phyloP scores from a whole-genome alignment of 768 basidiomycete genomes.

The Trametes gibbosa region DNA sequence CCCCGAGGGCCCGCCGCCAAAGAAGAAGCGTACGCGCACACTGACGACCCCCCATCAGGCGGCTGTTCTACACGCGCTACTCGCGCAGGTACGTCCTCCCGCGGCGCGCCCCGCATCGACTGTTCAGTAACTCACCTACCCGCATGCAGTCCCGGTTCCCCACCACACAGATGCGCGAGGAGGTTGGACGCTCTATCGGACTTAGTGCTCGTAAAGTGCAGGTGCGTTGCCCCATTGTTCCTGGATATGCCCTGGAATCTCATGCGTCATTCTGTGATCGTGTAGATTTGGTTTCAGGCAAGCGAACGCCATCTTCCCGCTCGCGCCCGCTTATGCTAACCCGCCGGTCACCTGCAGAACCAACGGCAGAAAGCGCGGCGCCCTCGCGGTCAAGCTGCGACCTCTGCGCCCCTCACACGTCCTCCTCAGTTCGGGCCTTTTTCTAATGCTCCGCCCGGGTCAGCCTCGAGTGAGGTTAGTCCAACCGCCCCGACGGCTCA shows the following conservation, averaged over 20 bases:
- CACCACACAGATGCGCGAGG: constrained; percentile 82
- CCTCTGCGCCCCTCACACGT: constrained; percentile 48
- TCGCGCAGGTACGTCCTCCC: constrained; percentile 65
- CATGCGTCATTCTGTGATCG: constrained; percentile 33
- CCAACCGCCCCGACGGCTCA: constrained; percentile 4
- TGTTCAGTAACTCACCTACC: not conserved
- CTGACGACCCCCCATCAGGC: constrained; percentile 88
- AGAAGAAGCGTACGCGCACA: constrained; percentile 82
- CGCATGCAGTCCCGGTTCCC: constrained; percentile 76
- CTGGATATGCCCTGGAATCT: not conserved
- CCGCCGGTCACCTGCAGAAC: constrained; percentile 48
- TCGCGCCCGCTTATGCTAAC: constrained; percentile 20
- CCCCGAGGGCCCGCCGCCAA: constrained; percentile 40
- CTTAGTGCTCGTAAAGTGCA: constrained; percentile 88
- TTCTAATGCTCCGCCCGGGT: constrained; percentile 39
- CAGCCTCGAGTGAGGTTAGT: constrained; percentile 12
- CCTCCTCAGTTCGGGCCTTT: constrained; percentile 66
- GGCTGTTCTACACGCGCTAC: constrained; percentile 79
- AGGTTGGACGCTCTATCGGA: constrained; percentile 85
- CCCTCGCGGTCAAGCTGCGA: constrained; percentile 53
- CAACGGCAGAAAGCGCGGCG: constrained; percentile 85
- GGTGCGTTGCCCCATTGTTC: constrained; percentile 43
- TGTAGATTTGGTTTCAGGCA: constrained; percentile 91
- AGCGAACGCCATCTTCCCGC: constrained; percentile 16
- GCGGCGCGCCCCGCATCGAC: not conserved